These are phyloP conservation scores for Colletotrichum lindemuthianum DNA, from an alignment of 2,329 filamentous ascomycete genomes.

Conservation along the genomic window DNA sequence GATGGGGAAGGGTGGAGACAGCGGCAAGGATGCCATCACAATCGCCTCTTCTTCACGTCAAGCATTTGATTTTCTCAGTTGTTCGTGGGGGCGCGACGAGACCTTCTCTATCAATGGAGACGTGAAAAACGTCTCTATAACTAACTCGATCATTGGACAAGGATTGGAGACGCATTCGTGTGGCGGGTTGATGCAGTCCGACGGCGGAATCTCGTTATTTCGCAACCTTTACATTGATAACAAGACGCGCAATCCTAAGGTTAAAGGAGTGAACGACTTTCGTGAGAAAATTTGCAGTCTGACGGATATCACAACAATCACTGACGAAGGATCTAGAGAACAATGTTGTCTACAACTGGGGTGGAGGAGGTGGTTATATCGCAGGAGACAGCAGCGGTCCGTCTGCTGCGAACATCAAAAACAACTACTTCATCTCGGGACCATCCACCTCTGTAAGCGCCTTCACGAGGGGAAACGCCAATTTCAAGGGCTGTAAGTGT, in stretches of 20 bases:
- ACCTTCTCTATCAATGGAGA: conserved; percentile 62
- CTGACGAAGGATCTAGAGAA: conserved; percentile 20
- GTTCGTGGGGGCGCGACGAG: conserved; percentile 67
- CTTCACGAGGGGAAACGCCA: conserved; percentile 64
- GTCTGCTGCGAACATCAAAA: conserved; percentile 62
- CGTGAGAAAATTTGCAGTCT: conserved; percentile 23
- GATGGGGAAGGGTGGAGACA: conserved; percentile 61
- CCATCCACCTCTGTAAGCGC: conserved; percentile 59
- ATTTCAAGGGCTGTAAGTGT: conserved; percentile 56
- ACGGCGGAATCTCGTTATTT: conserved; percentile 57
- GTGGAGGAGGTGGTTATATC: conserved; percentile 63
- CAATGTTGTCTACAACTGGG: conserved; percentile 65
- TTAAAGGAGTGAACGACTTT: conserved; percentile 66
- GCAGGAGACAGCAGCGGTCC: conserved; percentile 59
- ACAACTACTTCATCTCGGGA: conserved; percentile 67
- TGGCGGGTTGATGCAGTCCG: conserved; percentile 61
- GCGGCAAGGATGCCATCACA: conserved; percentile 63
- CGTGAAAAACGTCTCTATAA: conserved; percentile 59
- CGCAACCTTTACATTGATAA: conserved; percentile 67
- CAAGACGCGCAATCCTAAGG: conserved; percentile 66
- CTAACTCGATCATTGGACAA: conserved; percentile 64
- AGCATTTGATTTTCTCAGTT: conserved; percentile 64
- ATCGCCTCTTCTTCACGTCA: conserved; percentile 64
- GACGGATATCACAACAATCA: not conserved
- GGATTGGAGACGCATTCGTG: conserved; percentile 64